A percentile compares a stretch with the other conserved stretches of the same genome.
These are phyloP conservation scores for Globisporangium acanthophoron DNA, from an alignment of 352 stramenopile genomes.

Conservation along the genomic window DNA sequence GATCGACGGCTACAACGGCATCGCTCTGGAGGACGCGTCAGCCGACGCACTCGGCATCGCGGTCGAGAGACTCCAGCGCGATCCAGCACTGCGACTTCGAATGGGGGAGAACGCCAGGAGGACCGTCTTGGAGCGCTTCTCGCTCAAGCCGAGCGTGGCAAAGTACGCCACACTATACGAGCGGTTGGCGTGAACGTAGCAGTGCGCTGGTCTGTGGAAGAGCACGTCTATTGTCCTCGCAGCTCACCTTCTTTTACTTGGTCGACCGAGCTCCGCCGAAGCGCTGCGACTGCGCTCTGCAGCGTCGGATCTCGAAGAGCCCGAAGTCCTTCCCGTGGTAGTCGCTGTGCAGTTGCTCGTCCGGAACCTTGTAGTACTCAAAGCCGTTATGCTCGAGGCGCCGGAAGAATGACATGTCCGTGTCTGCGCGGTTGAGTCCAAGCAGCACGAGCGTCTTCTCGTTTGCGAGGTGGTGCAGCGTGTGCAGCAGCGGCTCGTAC, in stretches of 20 bases:
- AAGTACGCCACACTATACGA: conserved; percentile 40
- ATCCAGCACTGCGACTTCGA: conserved; percentile 14
- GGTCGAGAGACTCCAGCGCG: conserved; percentile 21
- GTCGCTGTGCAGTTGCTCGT: conserved; percentile 42
- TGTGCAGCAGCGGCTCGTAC: conserved; percentile 69
- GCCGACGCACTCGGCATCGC: conserved; percentile 20
- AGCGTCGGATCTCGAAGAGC: conserved; percentile 58
- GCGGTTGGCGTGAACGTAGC: conserved; percentile 7
- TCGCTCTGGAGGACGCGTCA: conserved; percentile 29
- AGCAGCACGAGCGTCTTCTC: conserved; percentile 52
- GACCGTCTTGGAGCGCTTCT: conserved; percentile 36
- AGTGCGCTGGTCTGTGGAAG: not conserved
- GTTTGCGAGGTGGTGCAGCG: conserved; percentile 39
- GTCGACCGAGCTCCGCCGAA: not conserved
- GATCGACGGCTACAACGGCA: conserved; percentile 33
- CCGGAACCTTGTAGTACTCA: conserved; percentile 79
- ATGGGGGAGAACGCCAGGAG: conserved; percentile 28
- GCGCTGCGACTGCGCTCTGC: conserved; percentile 6
- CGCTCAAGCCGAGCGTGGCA: conserved; percentile 12
- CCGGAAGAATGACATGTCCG: conserved; percentile 54
- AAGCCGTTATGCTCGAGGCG: conserved; percentile 66
- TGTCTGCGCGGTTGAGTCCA: conserved; percentile 73
- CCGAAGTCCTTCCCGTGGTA: conserved; percentile 78
- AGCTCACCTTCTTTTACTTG: not conserved
- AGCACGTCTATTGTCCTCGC: not conserved